Evolutionary conservation across 768 basidiomycete genomes (phyloP).

Genomic region (Tylopilus sp.): DNA sequence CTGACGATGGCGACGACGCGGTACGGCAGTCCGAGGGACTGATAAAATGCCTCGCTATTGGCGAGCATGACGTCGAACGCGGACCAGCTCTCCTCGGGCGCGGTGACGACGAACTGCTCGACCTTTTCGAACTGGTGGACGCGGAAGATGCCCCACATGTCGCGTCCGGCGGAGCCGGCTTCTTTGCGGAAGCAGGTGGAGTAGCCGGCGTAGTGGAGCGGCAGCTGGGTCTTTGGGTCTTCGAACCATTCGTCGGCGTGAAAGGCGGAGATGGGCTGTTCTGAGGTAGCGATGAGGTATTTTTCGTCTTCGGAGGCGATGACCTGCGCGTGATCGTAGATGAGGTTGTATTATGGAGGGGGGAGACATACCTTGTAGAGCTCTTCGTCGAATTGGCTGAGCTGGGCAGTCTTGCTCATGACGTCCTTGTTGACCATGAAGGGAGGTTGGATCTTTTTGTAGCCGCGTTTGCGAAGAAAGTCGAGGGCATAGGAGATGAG

Average conservation of each 20-base stretch:
- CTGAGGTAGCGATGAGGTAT: conserved; percentile 98
- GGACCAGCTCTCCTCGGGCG: conserved; percentile 92
- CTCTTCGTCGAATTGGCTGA: conserved; percentile 98
- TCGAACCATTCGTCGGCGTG: conserved; percentile 99
- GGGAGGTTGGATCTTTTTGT: conserved; percentile 94
- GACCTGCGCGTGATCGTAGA: conserved; percentile 44
- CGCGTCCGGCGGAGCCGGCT: conserved; percentile 94
- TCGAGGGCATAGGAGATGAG: conserved; percentile 93
- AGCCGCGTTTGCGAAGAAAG: conserved; percentile 77
- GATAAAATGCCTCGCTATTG: conserved; percentile 92
- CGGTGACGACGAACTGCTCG: conserved; percentile 94
- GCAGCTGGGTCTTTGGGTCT: conserved; percentile 86
- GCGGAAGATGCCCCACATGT: conserved; percentile 99
- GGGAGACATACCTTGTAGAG: conserved; percentile 75
- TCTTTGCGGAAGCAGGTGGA: conserved; percentile 99
- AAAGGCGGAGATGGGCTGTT: conserved; percentile 96
- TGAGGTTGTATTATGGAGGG: background rate
- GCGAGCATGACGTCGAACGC: conserved; percentile 90
- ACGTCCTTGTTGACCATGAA: conserved; percentile 98
- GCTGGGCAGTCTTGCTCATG: conserved; percentile 97
- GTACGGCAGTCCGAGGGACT: conserved; percentile 90
- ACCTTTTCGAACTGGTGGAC: conserved; percentile 99
- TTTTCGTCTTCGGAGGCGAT: conserved; percentile 92
- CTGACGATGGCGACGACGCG: conserved; percentile 93
- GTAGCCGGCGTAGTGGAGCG: conserved; percentile 83